Conservation (phyloP, 441 rosid genomes). For the Erodium texanum region DNA sequence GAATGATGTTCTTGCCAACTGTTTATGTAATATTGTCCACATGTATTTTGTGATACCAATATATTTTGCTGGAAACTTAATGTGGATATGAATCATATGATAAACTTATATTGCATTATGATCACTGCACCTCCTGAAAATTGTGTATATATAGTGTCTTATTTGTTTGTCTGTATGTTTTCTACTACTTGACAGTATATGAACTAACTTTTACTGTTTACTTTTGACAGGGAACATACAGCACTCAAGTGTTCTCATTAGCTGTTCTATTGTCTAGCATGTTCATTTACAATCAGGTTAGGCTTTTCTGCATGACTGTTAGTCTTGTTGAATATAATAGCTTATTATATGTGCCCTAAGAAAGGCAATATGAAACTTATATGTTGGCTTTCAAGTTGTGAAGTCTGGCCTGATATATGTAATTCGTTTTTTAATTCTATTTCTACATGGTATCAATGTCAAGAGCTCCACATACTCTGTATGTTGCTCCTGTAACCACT, state of each 20-base stretch:
- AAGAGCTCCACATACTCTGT: too few relatives aligned
- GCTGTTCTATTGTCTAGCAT: conserved; percentile 95
- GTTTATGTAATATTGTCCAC: background rate
- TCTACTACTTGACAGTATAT: background rate
- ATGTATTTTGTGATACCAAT: too few relatives aligned
- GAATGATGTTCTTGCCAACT: background rate
- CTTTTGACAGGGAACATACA: conserved; percentile 74
- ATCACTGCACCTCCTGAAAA: background rate
- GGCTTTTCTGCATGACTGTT: conserved; percentile 14
- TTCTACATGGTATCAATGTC: too few relatives aligned
- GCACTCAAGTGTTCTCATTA: conserved; percentile 94
- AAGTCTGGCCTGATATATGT: background rate
- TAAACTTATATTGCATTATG: background rate
- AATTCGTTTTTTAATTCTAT: background rate
- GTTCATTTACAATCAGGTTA: conserved; percentile 94
- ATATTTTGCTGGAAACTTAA: too few relatives aligned
- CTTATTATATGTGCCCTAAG: background rate
- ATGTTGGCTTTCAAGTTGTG: background rate
- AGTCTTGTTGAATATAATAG: background rate
- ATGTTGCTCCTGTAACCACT: too few relatives aligned
- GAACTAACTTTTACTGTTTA: conserved; percentile 3
- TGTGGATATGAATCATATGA: too few relatives aligned
- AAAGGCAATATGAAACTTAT: background rate
- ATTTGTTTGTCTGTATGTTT: background rate
- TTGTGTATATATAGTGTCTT: background rate